Conservation (phyloP, 1,284 basidiomycete species). For the Tilletiopsis washingtonensis region DNA sequence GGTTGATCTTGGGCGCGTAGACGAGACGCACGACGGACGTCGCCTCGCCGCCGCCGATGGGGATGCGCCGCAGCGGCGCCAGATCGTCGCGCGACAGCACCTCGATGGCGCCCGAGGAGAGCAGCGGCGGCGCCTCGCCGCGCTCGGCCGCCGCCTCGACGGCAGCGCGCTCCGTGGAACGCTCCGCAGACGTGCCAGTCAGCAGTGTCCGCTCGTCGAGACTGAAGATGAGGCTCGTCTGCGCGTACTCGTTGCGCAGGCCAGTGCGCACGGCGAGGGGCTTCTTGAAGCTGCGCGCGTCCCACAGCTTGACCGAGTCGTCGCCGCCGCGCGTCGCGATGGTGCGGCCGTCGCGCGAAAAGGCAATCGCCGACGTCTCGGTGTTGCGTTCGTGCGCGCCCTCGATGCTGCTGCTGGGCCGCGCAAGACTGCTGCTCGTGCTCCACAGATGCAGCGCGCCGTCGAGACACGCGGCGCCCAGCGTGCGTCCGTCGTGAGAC, state of each 20-base stretch:
- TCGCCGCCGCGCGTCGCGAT: slow-evolving; percentile 77
- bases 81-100: slow-evolving; percentile 13
- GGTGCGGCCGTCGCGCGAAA: slow-evolving; percentile 71
- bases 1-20: slow-evolving; percentile 32
- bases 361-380: slow-evolving; percentile 74
- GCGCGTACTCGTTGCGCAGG: slow-evolving; percentile 72
- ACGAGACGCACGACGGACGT: slow-evolving; percentile 14
- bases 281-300: slow-evolving; percentile 75
- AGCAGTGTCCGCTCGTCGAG: slow-evolving; percentile 79
- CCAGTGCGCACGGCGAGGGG: slow-evolving; percentile 62
- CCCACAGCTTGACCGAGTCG: slow-evolving; percentile 93
- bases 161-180: not conserved
- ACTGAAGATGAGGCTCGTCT: slow-evolving; percentile 86
- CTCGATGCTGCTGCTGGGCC: slow-evolving; percentile 76
- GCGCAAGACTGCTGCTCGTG: slow-evolving; percentile 78
- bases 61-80: slow-evolving; percentile 5
- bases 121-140: not conserved
- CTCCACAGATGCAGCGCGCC: slow-evolving; percentile 90
- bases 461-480: slow-evolving; percentile 66
- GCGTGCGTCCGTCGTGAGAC: slow-evolving; percentile 4
- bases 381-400: slow-evolving; percentile 73
- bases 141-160: not conserved
- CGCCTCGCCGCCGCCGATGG: not conserved
- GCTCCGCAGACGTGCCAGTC: slow-evolving; percentile 56
- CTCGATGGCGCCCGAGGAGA: slow-evolving; percentile 15